Conservation (phyloP, 257 asterid genomes). For the Salvia miltiorrhiza region DNA sequence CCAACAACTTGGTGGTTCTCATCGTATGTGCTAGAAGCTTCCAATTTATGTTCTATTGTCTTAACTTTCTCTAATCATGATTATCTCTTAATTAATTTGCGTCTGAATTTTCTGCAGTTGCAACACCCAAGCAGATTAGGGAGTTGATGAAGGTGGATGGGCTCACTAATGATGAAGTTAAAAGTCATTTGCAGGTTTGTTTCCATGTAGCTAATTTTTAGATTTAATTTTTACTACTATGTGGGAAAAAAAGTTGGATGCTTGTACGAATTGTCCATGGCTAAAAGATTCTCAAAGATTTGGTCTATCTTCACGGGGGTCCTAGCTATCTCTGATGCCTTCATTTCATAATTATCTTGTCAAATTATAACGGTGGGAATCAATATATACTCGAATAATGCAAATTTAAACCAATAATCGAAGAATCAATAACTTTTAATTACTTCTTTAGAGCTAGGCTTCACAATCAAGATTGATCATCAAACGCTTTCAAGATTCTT, state of each 20-base stretch:
- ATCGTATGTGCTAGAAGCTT: conserved; percentile 34
- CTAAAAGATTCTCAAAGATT: conserved; percentile 20
- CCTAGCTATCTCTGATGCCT: conserved; percentile 18
- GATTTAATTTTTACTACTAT: background rate
- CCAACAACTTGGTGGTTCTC: conserved; percentile 82
- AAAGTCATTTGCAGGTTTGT: conserved; percentile 83
- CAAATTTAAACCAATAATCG: conserved; percentile 8
- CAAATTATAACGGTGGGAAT: conserved; percentile 7
- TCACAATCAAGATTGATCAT: conserved; percentile 15
- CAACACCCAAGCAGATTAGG: conserved; percentile 82
- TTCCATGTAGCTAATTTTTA: background rate
- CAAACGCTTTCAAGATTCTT: background rate
- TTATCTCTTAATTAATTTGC: background rate
- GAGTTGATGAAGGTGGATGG: conserved; percentile 84
- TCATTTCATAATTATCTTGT: background rate
- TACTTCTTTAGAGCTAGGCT: conserved; percentile 12
- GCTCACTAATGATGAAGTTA: conserved; percentile 82
- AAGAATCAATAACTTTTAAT: conserved; percentile 10
- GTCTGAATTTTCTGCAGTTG: conserved; percentile 42
- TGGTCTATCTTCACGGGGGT: conserved; percentile 20
- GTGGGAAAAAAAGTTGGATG: background rate
- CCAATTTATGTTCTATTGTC: background rate
- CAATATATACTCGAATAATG: background rate
- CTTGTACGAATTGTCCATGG: conserved; percentile 1
- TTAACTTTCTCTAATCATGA: background rate